Evolutionary conservation across 176 grass and related monocot genomes (phyloP).

Genomic region (Musa beccarii): DNA sequence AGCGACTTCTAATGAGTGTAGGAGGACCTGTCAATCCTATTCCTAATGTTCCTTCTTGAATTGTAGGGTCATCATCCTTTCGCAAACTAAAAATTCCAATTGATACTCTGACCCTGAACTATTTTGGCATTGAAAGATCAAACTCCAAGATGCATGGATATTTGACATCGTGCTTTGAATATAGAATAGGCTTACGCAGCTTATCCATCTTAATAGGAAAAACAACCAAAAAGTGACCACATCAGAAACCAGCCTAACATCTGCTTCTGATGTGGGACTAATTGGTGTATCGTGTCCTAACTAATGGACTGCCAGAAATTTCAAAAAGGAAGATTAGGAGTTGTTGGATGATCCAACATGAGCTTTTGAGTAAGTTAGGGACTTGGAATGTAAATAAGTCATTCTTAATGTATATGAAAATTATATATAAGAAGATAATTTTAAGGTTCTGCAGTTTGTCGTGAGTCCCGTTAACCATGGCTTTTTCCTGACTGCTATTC

Average conservation of each 20-base stretch:
- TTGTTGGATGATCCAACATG: background rate
- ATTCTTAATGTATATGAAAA: background rate
- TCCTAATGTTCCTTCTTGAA: too few relatives aligned
- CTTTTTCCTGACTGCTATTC: slow-evolving; percentile 11
- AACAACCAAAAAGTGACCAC: too few relatives aligned
- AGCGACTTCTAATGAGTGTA: too few relatives aligned
- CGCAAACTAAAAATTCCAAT: too few relatives aligned
- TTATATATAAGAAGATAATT: background rate
- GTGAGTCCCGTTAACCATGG: background rate
- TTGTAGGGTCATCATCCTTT: too few relatives aligned
- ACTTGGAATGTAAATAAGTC: background rate
- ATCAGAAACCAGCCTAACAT: background rate
- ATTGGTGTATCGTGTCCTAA: background rate
- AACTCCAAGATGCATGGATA: too few relatives aligned
- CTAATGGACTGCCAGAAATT: background rate
- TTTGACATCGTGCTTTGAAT: too few relatives aligned
- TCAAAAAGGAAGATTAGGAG: background rate
- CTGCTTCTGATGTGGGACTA: background rate
- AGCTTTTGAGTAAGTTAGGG: background rate
- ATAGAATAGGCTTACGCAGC: too few relatives aligned
- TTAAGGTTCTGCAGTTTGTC: background rate
- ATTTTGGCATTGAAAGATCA: too few relatives aligned
- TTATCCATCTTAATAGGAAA: too few relatives aligned
- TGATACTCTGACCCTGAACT: too few relatives aligned
- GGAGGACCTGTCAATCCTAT: too few relatives aligned